Evolutionary conservation across 805 yeast genomes (phyloP).

Genomic region (Ogataea philodendri): DNA sequence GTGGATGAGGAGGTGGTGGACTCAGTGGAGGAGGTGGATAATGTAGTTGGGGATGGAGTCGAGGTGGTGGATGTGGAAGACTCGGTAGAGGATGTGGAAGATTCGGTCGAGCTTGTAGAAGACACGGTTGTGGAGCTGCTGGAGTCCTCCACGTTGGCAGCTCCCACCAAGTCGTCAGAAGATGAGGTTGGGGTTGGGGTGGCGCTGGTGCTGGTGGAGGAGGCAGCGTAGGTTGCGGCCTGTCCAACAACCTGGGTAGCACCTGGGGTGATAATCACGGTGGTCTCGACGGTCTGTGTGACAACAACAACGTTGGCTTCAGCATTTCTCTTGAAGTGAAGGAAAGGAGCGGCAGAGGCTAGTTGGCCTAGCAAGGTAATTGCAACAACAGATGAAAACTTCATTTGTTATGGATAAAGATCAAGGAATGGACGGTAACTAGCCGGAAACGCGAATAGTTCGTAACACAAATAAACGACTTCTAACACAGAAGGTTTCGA

Average conservation of each 20-base stretch:
- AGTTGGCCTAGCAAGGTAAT: constrained; percentile 22
- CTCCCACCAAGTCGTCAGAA: constrained; percentile 3
- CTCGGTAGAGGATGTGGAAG: constrained; percentile 6
- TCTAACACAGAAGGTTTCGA: background rate
- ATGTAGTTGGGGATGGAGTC: constrained; percentile 19
- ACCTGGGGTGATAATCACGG: constrained; percentile 25
- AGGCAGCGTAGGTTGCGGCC: constrained; percentile 6
- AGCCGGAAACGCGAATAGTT: constrained; percentile 4
- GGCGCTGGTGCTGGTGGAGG: constrained; percentile 8
- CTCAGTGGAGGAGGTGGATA: constrained; percentile 21
- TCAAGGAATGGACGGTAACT: constrained; percentile 3
- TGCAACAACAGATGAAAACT: constrained; percentile 22
- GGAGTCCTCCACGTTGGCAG: constrained; percentile 1
- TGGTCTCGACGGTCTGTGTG: constrained; percentile 23
- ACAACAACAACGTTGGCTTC: constrained; percentile 25
- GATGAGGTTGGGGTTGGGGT: constrained; percentile 8
- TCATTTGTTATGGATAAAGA: constrained; percentile 8
- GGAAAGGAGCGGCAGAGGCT: constrained; percentile 26
- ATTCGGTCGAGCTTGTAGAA: constrained; percentile 6
- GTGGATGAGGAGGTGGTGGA: constrained; percentile 21
- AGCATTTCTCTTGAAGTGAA: constrained; percentile 22
- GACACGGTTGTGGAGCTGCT: constrained; percentile 15
- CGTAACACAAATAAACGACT: background rate
- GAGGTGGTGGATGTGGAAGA: constrained; percentile 19
- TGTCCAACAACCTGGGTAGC: constrained; percentile 21